A percentile compares a stretch with the other conserved stretches of the same genome.
Conservation (phyloP, 2,329 filamentous ascomycete genomes). For the Botrytis deweyae region DNA sequence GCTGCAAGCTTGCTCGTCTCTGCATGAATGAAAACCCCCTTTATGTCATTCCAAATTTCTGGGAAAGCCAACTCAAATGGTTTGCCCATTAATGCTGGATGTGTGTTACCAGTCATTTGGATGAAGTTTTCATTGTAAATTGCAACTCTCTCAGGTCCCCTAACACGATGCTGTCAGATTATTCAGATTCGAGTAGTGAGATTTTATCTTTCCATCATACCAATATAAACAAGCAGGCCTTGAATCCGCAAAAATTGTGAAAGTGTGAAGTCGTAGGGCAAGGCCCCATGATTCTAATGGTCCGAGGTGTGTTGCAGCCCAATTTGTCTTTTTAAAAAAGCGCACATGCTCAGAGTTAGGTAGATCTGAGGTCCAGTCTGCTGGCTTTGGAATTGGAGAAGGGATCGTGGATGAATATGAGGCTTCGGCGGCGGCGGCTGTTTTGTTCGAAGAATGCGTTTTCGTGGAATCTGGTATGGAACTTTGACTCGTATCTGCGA, state of each 20-base stretch:
- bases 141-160: conserved; percentile 31
- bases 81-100: conserved; percentile 32
- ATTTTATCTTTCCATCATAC: conserved; percentile 20
- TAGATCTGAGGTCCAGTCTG: conserved; percentile 28
- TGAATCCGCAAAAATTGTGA: conserved; percentile 32
- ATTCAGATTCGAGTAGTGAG: neutral
- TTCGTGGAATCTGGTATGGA: neutral
- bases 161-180: conserved; percentile 19
- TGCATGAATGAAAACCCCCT: conserved; percentile 28
- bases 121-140: conserved; percentile 36
- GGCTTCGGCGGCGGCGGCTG: too few species aligned
- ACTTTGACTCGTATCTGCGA: neutral
- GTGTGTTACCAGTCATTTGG: conserved; percentile 30
- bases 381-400: neutral
- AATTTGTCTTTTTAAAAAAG: conserved; percentile 32
- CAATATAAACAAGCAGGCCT: conserved; percentile 31
- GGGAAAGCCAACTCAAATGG: conserved; percentile 29
- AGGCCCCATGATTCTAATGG: conserved; percentile 29
- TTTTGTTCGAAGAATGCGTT: neutral
- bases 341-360: conserved; percentile 30
- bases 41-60: conserved; percentile 28
- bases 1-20: conserved; percentile 29
- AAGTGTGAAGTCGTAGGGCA: conserved; percentile 30
- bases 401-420: neutral
- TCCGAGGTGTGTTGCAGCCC: conserved; percentile 30